phyloP scores from a whole-genome alignment of 805 yeast genomes.

The Henningerozyma blattae region DNA sequence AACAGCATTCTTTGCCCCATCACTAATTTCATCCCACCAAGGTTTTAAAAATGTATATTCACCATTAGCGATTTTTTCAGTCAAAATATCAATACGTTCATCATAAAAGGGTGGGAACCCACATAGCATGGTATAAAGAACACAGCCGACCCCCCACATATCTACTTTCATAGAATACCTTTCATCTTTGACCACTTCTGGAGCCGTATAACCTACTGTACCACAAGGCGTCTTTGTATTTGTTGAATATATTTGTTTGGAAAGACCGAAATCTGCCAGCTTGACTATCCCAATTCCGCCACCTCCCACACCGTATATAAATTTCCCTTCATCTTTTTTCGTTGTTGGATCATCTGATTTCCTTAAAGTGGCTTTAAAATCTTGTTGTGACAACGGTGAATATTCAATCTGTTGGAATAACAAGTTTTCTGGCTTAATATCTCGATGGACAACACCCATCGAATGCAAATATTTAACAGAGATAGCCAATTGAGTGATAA shows the following conservation, averaged over 20 bases:
- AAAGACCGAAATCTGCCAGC: constrained; percentile 90
- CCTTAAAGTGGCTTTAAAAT: constrained; percentile 27
- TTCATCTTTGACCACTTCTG: constrained; percentile 93
- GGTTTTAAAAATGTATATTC: constrained; percentile 66
- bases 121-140: constrained; percentile 80
- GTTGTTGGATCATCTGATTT: constrained; percentile 54
- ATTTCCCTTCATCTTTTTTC: constrained; percentile 82
- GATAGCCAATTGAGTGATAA: constrained; percentile 48
- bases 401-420: constrained; percentile 49
- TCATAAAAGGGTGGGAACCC: constrained; percentile 98
- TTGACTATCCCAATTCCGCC: constrained; percentile 87
- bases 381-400: constrained; percentile 26
- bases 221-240: constrained; percentile 97
- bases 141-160: constrained; percentile 99
- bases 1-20: constrained; percentile 60
- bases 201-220: constrained; percentile 97
- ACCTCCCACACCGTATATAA: constrained; percentile 71
- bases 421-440: constrained; percentile 71
- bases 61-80: constrained; percentile 59
- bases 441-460: constrained; percentile 73
- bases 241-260: constrained; percentile 79
- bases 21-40: constrained; percentile 81
- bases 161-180: constrained; percentile 88
- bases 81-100: constrained; percentile 48
- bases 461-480: constrained; percentile 62